A percentile compares a stretch with the other conserved stretches of the same genome.
These are phyloP conservation scores for Litchi chinensis DNA, from an alignment of 345 rosid species.

Conservation along the genomic window DNA sequence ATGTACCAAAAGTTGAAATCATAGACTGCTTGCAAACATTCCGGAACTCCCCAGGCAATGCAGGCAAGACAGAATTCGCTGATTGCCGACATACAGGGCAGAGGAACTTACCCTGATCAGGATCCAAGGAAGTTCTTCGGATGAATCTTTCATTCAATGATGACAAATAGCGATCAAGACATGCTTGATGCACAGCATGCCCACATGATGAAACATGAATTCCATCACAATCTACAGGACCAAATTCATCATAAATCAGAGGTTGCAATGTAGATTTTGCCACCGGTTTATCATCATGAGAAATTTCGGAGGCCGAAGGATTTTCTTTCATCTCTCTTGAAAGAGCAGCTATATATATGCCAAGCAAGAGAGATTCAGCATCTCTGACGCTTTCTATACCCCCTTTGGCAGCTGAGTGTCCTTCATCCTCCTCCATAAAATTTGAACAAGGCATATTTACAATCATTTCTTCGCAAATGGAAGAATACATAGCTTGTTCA, in stretches of 20 bases:
- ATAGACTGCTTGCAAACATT: constrained; percentile 51
- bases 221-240: constrained; percentile 83
- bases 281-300: constrained; percentile 24
- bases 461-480: constrained; percentile 41
- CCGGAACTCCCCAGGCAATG: constrained; percentile 48
- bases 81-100: constrained; percentile 94
- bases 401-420: constrained; percentile 33
- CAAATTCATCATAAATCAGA: constrained; percentile 58
- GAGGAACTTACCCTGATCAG: constrained; percentile 89
- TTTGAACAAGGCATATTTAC: constrained; percentile 29
- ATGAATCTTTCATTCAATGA: constrained; percentile 74
- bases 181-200: constrained; percentile 93
- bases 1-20: not conserved
- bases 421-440: constrained; percentile 27
- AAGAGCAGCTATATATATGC: constrained; percentile 49
- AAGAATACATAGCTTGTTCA: constrained; percentile 63
- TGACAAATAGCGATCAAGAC: constrained; percentile 78
- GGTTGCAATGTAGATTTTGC: constrained; percentile 39
- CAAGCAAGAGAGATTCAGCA: constrained; percentile 51
- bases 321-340: constrained; percentile 45
- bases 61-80: constrained; percentile 82
- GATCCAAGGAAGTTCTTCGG: constrained; percentile 72
- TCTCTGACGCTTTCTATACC: constrained; percentile 32
- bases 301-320: constrained; percentile 46
- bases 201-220: constrained; percentile 89